A percentile compares a stretch with the other conserved stretches of the same genome.
Evolutionary conservation across 148 eudicot species (phyloP).

Genomic region (Heliosperma pusillum): DNA sequence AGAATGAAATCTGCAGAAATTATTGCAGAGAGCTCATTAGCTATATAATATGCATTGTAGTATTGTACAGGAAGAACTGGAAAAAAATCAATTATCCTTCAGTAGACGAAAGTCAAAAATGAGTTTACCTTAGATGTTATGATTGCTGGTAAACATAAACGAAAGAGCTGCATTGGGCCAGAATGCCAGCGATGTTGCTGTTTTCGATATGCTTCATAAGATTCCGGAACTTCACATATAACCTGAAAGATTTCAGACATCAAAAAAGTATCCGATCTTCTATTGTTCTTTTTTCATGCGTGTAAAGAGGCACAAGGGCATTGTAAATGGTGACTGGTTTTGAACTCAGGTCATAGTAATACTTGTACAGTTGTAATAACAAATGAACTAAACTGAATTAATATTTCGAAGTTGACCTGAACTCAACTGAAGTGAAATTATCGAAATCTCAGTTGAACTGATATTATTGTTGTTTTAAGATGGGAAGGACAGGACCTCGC

Average conservation of each 20-base stretch:
- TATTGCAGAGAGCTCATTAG: no score
- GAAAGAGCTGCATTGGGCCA: slow-evolving; percentile 86
- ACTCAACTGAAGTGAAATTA: background rate
- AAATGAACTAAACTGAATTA: background rate
- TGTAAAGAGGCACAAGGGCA: no score
- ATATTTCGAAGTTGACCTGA: background rate
- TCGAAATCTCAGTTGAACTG: no score
- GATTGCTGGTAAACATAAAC: slow-evolving; percentile 61
- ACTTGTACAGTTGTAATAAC: no score
- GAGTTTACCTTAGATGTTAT: slow-evolving; percentile 53
- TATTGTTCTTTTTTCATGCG: background rate
- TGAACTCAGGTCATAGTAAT: no score
- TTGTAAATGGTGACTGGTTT: no score
- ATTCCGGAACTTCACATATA: slow-evolving; percentile 32
- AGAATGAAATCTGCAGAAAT: slow-evolving; percentile 41
- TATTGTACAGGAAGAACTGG: background rate
- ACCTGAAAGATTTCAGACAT: slow-evolving; percentile 23
- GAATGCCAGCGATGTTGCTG: slow-evolving; percentile 95
- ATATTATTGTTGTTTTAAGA: no score
- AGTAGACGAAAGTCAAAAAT: background rate
- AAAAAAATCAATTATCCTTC: background rate
- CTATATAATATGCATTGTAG: no score
- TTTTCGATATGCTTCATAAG: slow-evolving; percentile 78
- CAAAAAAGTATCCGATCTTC: background rate
- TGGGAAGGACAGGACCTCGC: background rate